A percentile compares a stretch with the other conserved stretches of the same genome.
Conservation (phyloP, 441 rosid species). For the Viola pubescens region DNA sequence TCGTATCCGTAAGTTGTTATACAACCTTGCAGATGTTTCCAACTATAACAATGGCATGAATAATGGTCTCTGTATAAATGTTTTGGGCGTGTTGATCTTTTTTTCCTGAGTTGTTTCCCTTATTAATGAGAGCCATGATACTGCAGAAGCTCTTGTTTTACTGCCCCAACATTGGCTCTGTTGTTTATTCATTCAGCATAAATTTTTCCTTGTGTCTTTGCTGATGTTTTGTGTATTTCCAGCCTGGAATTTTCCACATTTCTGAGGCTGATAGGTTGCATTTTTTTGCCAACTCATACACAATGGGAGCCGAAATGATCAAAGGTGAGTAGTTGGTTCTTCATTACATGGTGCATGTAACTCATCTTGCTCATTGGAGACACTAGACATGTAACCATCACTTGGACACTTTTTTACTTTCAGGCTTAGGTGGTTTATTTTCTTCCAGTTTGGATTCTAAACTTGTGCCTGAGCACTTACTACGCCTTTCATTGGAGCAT, state of each 20-base stretch:
- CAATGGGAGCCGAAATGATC: constrained; percentile 62
- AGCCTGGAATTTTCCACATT: constrained; percentile 52
- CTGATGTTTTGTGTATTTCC: constrained; percentile 24
- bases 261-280: constrained; percentile 53
- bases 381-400: background rate
- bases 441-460: constrained; percentile 63
- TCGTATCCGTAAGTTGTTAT: constrained; percentile 42
- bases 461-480: constrained; percentile 80
- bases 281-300: constrained; percentile 61
- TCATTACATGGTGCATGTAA: constrained; percentile 3
- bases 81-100: constrained; percentile 5
- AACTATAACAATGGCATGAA: background rate
- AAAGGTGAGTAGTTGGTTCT: constrained; percentile 42
- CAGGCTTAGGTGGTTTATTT: constrained; percentile 62
- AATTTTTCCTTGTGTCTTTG: background rate
- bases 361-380: background rate
- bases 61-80: background rate
- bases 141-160: background rate
- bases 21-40: background rate
- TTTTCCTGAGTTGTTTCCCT: background rate
- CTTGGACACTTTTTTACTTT: constrained; percentile 12
- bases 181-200: background rate
- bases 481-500: constrained; percentile 68
- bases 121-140: background rate
- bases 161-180: background rate